A percentile compares a stretch with the other conserved stretches of the same genome.
These are phyloP conservation scores for Eimeria nieschulzi DNA, from an alignment of 169 alveolate genomes.

Conservation along the genomic window DNA sequence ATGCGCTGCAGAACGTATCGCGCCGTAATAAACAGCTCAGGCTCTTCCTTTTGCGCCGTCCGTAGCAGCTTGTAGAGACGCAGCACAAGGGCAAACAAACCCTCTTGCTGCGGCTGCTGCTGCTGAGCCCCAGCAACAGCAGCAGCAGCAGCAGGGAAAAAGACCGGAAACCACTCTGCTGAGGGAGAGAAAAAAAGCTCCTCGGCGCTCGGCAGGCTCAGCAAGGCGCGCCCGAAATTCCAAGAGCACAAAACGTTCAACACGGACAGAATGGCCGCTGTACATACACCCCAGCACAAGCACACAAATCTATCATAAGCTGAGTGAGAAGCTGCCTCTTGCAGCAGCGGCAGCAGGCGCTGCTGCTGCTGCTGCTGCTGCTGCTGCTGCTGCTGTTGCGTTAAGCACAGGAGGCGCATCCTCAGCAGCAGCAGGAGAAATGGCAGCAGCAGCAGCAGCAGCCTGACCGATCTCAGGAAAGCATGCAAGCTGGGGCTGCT, in stretches of 20 bases:
- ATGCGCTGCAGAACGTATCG: conserved; percentile 53
- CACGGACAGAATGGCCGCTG: conserved; percentile 97
- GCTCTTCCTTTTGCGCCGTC: neutral
- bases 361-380: conserved; percentile 77
- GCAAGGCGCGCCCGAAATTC: conserved; percentile 4
- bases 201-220: neutral
- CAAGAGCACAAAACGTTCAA: conserved; percentile 92
- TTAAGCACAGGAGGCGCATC: neutral
- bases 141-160: conserved; percentile 17
- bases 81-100: conserved; percentile 25
- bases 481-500: neutral
- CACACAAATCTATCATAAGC: conserved; percentile 76
- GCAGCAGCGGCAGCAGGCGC: conserved; percentile 87
- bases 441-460: neutral
- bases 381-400: conserved; percentile 28
- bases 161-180: conserved; percentile 23
- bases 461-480: conserved; percentile 5
- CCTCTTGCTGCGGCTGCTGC: conserved; percentile 60
- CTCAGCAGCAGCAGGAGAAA: neutral
- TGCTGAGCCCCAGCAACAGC: neutral
- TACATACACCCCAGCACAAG: conserved; percentile 85
- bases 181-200: neutral
- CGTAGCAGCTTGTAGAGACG: neutral
- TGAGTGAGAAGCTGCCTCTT: conserved; percentile 97
- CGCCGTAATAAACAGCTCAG: conserved; percentile 1